Conservation (phyloP, 2,329 filamentous ascomycete species). For the Bipolaris zeicola region DNA sequence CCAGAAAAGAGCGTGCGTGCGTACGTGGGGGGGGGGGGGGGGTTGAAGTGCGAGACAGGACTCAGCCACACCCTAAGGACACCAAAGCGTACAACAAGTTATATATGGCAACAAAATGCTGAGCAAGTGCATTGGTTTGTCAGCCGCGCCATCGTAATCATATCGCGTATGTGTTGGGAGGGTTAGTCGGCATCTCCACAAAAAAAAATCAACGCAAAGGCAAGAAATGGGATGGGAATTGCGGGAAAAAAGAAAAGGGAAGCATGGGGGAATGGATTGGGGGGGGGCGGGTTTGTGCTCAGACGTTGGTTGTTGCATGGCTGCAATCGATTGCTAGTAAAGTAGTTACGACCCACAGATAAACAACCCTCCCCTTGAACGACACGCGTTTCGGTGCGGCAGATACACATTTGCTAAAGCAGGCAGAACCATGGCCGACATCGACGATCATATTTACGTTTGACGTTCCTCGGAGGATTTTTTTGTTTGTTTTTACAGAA, state of each 20-base stretch:
- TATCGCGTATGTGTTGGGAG: no score
- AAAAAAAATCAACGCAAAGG: no score
- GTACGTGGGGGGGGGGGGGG: no score
- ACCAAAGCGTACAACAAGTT: no score
- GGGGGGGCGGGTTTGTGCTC: background rate
- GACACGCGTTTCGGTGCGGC: conserved; percentile 13
- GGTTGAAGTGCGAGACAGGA: no score
- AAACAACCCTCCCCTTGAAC: conserved; percentile 1
- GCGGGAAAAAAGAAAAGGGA: background rate
- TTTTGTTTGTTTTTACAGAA: no score
- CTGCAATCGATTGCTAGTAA: background rate
- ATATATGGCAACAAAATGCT: no score
- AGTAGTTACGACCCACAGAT: conserved; percentile 1
- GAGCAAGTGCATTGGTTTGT: no score
- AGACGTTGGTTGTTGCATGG: background rate
- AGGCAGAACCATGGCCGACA: background rate
- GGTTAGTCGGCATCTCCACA: no score
- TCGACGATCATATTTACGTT: background rate
- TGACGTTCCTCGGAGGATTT: background rate
- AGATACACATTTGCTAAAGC: background rate
- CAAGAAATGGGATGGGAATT: background rate
- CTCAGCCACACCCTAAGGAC: no score
- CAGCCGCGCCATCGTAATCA: no score
- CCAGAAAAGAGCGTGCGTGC: no score
- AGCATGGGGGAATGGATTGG: background rate